Conservation (phyloP, 768 basidiomycete species). For the Phanerochaete carnosa region DNA sequence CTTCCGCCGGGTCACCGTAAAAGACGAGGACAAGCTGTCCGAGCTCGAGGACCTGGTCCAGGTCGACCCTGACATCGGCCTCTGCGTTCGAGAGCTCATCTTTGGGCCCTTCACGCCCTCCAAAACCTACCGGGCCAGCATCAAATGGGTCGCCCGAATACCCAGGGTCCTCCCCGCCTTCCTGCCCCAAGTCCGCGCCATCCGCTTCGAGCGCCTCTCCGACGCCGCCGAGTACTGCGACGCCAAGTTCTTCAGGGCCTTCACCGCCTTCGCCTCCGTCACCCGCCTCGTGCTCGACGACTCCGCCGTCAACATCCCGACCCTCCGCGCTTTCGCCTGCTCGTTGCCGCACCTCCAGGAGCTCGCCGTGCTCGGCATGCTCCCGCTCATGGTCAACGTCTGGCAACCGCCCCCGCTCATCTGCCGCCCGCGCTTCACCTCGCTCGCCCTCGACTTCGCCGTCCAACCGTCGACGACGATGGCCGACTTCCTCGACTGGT, state of each 20-base stretch:
- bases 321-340: constrained; percentile 1
- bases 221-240: constrained; percentile 8
- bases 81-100: neutral
- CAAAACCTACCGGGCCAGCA: neutral
- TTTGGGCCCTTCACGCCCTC: neutral
- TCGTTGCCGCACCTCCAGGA: neutral
- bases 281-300: constrained; percentile 2
- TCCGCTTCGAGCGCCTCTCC: neutral
- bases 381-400: constrained; percentile 6
- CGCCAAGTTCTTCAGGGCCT: neutral
- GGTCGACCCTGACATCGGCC: neutral
- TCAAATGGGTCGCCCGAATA: neutral
- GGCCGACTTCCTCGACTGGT: constrained; percentile 9
- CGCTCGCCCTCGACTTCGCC: neutral
- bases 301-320: constrained; percentile 3
- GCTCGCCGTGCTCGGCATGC: neutral
- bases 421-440: neutral
- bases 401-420: constrained; percentile 2
- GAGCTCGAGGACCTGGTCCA: neutral
- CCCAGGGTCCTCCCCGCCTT: neutral
- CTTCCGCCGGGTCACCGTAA: neutral
- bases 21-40: neutral
- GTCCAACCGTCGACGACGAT: neutral
- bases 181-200: neutral
- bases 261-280: neutral